Evolutionary conservation across 202 grass and related monocot species (phyloP).

Genomic region (Setaria italica): DNA sequence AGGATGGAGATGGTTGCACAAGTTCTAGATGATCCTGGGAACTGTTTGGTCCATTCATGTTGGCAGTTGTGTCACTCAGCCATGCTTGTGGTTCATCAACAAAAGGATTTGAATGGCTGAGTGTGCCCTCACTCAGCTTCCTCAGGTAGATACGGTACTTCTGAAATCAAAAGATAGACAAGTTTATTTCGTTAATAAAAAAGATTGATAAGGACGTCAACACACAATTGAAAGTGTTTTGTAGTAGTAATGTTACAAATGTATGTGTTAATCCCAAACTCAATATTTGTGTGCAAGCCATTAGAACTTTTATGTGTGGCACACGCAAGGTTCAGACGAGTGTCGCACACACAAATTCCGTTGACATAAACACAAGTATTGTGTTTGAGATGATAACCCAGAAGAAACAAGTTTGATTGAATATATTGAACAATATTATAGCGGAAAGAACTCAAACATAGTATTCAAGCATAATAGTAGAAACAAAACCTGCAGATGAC

Average conservation of each 20-base stretch:
- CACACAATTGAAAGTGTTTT: neutral
- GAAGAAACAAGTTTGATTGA: neutral
- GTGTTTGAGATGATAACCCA: neutral
- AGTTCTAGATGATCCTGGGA: constrained; percentile 36
- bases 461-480: neutral
- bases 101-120: constrained; percentile 4
- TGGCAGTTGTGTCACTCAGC: neutral
- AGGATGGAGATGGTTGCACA: constrained; percentile 9
- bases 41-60: constrained; percentile 39
- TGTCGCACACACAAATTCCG: neutral
- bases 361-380: neutral
- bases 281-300: neutral
- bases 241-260: neutral
- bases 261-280: constrained; percentile 28
- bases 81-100: constrained; percentile 36
- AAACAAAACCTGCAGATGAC: constrained; percentile 67
- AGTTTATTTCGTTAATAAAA: neutral
- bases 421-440: neutral
- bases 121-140: constrained; percentile 32
- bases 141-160: constrained; percentile 69
- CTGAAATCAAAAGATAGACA: constrained; percentile 52
- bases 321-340: neutral
- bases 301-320: neutral
- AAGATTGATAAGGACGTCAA: neutral
- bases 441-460: neutral